These are phyloP conservation scores for Podaxis rugospora DNA, from an alignment of 768 basidiomycete species.

Conservation along the genomic window DNA sequence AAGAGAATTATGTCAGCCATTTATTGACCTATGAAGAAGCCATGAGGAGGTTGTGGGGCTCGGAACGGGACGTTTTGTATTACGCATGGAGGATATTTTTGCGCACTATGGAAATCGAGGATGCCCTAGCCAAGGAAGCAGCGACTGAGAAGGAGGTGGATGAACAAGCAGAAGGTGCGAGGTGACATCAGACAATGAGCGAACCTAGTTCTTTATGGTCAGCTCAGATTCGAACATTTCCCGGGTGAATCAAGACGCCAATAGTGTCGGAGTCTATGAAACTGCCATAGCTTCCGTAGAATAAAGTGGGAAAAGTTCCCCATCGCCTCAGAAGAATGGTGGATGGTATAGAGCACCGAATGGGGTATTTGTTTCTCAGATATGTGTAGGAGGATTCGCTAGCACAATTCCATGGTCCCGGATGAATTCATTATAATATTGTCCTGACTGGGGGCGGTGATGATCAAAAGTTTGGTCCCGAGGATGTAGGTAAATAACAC, in stretches of 20 bases:
- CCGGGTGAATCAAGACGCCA: neutral
- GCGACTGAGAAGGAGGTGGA: neutral
- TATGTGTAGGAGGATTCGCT: no score
- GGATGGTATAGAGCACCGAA: neutral
- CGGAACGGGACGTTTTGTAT: slow-evolving; percentile 28
- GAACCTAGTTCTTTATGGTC: neutral
- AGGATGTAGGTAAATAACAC: slow-evolving; percentile 27
- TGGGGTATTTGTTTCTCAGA: no score
- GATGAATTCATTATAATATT: neutral
- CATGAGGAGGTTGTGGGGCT: slow-evolving; percentile 20
- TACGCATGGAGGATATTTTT: slow-evolving; percentile 37
- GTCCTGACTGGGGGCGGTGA: no score
- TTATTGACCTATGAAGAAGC: slow-evolving; percentile 45
- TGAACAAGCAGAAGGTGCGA: neutral
- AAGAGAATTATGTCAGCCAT: slow-evolving; percentile 41
- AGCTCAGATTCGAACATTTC: neutral
- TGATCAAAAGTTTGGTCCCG: neutral
- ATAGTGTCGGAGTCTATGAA: neutral
- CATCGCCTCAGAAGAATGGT: neutral
- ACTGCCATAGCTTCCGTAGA: neutral
- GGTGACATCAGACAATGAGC: neutral
- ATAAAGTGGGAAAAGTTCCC: neutral
- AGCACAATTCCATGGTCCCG: neutral
- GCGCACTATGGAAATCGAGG: slow-evolving; percentile 16
- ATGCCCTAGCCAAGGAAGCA: neutral